These are phyloP conservation scores for Capsella bursapastoris DNA, from an alignment of 345 rosid species.

Conservation along the genomic window DNA sequence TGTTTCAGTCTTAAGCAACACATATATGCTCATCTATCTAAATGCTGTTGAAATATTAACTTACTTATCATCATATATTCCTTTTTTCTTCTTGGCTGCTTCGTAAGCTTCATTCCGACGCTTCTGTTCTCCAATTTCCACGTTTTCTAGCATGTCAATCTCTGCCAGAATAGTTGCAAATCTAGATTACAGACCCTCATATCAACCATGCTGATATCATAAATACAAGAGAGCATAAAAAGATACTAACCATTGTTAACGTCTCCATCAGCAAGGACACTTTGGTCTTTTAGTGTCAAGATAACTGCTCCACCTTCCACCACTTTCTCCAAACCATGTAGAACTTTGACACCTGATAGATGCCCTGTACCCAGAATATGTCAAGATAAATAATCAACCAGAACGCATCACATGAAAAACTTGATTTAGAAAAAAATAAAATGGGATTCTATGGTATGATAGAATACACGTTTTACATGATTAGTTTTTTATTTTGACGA, in stretches of 20 bases:
- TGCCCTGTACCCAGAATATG: constrained; percentile 56
- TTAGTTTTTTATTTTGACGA: neutral
- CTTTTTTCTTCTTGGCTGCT: constrained; percentile 87
- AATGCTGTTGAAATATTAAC: constrained; percentile 26
- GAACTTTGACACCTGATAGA: constrained; percentile 85
- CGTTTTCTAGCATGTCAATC: constrained; percentile 95
- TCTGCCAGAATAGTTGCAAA: constrained; percentile 62
- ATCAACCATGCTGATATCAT: constrained; percentile 34
- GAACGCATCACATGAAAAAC: constrained; percentile 26
- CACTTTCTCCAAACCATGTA: constrained; percentile 93
- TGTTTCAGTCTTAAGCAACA: constrained; percentile 17
- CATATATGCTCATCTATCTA: constrained; percentile 38
- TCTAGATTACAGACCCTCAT: constrained; percentile 45
- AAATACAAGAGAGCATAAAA: constrained; percentile 28
- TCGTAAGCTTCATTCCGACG: constrained; percentile 85
- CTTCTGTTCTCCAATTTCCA: constrained; percentile 98
- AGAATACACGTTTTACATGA: neutral
- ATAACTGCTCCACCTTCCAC: constrained; percentile 95
- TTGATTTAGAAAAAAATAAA: constrained; percentile 18
- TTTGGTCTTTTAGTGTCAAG: constrained; percentile 93
- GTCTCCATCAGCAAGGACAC: constrained; percentile 80
- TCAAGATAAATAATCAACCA: constrained; percentile 22
- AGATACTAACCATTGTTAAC: constrained; percentile 73
- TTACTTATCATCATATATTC: constrained; percentile 85
- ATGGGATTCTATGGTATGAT: neutral